These are phyloP conservation scores for Starmerella powellii DNA, from an alignment of 805 yeast genomes.

Conservation along the genomic window DNA sequence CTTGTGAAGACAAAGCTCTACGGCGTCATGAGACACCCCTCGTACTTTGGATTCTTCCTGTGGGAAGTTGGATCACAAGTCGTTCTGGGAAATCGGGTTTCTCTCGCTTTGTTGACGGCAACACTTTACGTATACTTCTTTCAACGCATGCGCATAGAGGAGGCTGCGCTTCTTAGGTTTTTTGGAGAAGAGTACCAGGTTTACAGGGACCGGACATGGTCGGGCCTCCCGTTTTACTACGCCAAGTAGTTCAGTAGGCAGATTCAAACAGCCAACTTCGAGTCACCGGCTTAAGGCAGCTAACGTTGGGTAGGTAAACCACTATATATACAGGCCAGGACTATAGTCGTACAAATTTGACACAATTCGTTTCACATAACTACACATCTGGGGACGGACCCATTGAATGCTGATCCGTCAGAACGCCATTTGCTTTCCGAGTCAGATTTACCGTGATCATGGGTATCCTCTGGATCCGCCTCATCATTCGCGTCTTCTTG, in stretches of 20 bases:
- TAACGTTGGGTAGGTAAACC: too few species aligned
- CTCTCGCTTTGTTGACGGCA: conserved; percentile 41
- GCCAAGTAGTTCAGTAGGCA: conserved; percentile 14
- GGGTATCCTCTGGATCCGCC: conserved; percentile 1
- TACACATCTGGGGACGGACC: neutral
- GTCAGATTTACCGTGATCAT: neutral
- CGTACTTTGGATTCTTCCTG: conserved; percentile 81
- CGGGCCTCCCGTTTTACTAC: conserved; percentile 54
- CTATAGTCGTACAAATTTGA: too few species aligned
- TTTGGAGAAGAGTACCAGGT: conserved; percentile 54
- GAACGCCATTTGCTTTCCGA: neutral
- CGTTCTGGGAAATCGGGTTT: conserved; percentile 51
- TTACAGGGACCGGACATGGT: conserved; percentile 41
- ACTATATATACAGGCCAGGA: too few species aligned
- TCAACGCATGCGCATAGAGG: conserved; percentile 58
- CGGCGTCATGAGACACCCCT: conserved; percentile 62
- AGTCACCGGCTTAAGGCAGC: too few species aligned
- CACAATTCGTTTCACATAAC: neutral
- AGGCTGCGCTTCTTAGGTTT: conserved; percentile 46
- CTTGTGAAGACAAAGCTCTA: conserved; percentile 71
- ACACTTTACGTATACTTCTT: conserved; percentile 60
- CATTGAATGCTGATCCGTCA: neutral
- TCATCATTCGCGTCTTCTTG: conserved; percentile 13
- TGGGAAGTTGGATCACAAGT: conserved; percentile 88
- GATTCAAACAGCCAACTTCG: neutral